Percentiles rank a stretch among this genome's conserved stretches.
Conservation (phyloP, 352 stramenopile species). For the Aphanomyces invadans region DNA sequence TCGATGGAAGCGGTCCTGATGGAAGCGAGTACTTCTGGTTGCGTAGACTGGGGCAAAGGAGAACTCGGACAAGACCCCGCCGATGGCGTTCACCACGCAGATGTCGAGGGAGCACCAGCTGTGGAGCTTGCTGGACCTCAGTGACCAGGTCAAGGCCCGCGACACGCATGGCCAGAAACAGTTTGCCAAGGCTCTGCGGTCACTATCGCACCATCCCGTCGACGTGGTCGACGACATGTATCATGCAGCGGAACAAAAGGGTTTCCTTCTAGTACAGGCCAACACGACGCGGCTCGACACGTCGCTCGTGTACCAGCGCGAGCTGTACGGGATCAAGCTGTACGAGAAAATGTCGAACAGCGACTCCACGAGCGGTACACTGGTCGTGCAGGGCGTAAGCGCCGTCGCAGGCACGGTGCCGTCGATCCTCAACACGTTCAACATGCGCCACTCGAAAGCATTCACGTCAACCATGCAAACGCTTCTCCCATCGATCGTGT, state of each 20-base stretch:
- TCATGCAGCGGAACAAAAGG: background rate
- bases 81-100: background rate
- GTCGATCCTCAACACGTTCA: background rate
- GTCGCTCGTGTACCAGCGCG: background rate
- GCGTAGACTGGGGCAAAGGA: too few species aligned
- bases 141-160: background rate
- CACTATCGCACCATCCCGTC: background rate
- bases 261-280: background rate
- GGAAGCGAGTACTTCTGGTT: too few species aligned
- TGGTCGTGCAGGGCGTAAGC: slow-evolving; percentile 6
- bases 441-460: background rate
- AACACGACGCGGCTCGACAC: slow-evolving; percentile 21
- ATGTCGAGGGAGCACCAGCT: slow-evolving; percentile 7
- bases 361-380: background rate
- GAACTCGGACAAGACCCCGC: too few species aligned
- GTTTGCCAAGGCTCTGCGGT: background rate
- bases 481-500: slow-evolving; percentile 1
- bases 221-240: background rate
- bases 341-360: slow-evolving; percentile 3
- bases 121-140: background rate
- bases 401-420: slow-evolving; percentile 4
- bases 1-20: too few species aligned
- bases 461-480: slow-evolving; percentile 5
- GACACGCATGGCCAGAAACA: background rate
- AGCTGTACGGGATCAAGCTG: slow-evolving; percentile 9